Evolutionary conservation across 495 filamentous ascomycete genomes (phyloP), one percentile per base, ranked within the genome.

Genomic region (Parachaetomium inaequale): DNA sequence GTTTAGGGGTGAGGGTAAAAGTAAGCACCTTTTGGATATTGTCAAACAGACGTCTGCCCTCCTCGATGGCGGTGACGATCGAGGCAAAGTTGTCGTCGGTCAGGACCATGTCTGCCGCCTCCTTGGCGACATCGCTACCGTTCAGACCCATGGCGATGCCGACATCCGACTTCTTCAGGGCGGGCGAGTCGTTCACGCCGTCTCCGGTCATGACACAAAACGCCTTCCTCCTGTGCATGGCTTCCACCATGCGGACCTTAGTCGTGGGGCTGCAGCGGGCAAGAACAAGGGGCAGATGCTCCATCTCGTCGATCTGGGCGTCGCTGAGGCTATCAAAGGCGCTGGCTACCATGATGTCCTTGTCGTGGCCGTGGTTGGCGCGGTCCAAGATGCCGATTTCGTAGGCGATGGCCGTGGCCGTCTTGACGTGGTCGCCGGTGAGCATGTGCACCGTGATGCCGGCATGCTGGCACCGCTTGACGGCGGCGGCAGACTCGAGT

Each of bases 71-170:
- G 31, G 83, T 87, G 7, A 91, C 85, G 63, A 92, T 92, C 15
- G 82, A 87, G 5, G 88, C 87, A 68, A 93, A 93, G 70, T 95
- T 93, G 70, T 94, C 91, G 70, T 94, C 90, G 1, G 91, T 92
- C 21, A 95, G 75, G 14, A 95, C 89, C 75, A 95, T 92, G 68
- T 93, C 91, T 0, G 91, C 87, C 4, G 91, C 91, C 49, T 89
- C 89, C 69, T 93, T 94, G 19, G 92, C 92, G 5, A 95, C 92
- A 63, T 95, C 92, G 28, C 88, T 92, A 6, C 92, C 92, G 61
- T 87, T 85, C 58, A 88, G 81, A 12, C 89, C 90, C 89, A 93
- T 93, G 28, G 89, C 90, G 58, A 94, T 94, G 36, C 90, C 90
- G 8, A 93, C 88, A 66, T 93, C 90, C 1, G 89, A 87, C 46